Evolutionary conservation across 257 asterid species (phyloP).

Genomic region (Voacanga thouarsii): DNA sequence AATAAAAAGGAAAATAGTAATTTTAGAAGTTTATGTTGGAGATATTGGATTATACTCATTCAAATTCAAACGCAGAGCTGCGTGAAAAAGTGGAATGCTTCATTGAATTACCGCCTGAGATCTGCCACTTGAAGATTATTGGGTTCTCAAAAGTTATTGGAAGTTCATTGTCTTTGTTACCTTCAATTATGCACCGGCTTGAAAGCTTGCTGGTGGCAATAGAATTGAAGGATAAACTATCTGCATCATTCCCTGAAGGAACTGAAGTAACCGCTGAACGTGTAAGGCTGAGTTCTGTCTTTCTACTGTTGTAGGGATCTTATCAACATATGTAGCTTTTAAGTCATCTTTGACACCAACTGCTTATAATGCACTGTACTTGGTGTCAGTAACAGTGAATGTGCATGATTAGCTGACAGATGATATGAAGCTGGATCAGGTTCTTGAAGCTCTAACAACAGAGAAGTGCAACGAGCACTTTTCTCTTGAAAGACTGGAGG

Average conservation of each 20-base stretch:
- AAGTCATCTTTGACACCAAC: slow-evolving; percentile 6
- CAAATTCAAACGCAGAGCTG: slow-evolving; percentile 37
- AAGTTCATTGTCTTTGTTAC: slow-evolving; percentile 86
- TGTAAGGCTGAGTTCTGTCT: slow-evolving; percentile 46
- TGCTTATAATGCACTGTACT: neutral
- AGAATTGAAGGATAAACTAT: slow-evolving; percentile 65
- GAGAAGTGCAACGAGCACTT: slow-evolving; percentile 79
- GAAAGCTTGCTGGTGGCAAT: slow-evolving; percentile 88
- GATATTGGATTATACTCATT: slow-evolving; percentile 25
- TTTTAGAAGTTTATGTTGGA: neutral
- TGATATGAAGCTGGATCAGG: slow-evolving; percentile 46
- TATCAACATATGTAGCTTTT: neutral
- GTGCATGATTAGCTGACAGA: slow-evolving; percentile 14
- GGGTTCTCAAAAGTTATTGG: slow-evolving; percentile 98
- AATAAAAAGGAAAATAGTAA: neutral
- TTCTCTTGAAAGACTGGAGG: slow-evolving; percentile 97
- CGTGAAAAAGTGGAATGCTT: slow-evolving; percentile 89
- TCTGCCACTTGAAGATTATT: slow-evolving; percentile 84
- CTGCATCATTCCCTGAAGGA: slow-evolving; percentile 82
- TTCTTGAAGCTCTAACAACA: slow-evolving; percentile 98
- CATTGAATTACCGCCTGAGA: slow-evolving; percentile 87
- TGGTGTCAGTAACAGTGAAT: neutral
- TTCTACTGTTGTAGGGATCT: neutral
- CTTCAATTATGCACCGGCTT: slow-evolving; percentile 88
- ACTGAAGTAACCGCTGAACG: slow-evolving; percentile 56